Evolutionary conservation across 495 filamentous ascomycete species (phyloP).

Genomic region (Neurospora sp.): DNA sequence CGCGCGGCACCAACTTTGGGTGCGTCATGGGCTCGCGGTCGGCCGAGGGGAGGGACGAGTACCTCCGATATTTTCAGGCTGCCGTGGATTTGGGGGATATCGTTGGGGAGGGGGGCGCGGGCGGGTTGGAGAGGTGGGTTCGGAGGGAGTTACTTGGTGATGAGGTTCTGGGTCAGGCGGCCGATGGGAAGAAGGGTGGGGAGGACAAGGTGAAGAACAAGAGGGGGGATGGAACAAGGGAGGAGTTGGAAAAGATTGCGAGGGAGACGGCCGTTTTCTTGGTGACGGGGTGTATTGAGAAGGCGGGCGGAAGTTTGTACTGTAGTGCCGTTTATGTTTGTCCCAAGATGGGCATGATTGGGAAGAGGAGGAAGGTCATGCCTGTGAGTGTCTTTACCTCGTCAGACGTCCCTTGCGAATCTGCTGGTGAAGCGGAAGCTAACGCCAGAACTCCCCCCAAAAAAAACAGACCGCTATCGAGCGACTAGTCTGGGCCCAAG

Average conservation of each 20-base stretch:
- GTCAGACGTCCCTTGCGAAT: too few species aligned
- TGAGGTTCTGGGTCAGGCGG: constrained; percentile 17
- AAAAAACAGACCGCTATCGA: constrained; percentile 61
- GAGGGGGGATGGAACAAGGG: constrained; percentile 79
- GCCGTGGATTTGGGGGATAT: constrained; percentile 85
- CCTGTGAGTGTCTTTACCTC: constrained; percentile 39
- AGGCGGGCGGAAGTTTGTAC: constrained; percentile 70
- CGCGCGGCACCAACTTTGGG: constrained; percentile 73
- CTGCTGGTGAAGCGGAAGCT: not conserved
- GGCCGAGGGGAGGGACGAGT: constrained; percentile 68
- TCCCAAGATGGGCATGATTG: constrained; percentile 57
- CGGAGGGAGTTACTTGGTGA: constrained; percentile 41
- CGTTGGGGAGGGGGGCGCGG: constrained; percentile 43
- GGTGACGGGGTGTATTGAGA: constrained; percentile 70
- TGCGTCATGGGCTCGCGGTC: constrained; percentile 59
- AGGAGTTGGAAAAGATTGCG: constrained; percentile 65
- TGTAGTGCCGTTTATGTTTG: constrained; percentile 79
- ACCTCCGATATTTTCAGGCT: constrained; percentile 64
- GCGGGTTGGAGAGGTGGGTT: constrained; percentile 66
- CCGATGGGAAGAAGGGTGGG: constrained; percentile 33
- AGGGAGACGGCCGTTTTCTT: constrained; percentile 70
- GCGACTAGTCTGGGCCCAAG: constrained; percentile 82
- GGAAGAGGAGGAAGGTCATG: constrained; percentile 93
- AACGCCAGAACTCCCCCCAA: not conserved
- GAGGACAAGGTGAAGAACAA: constrained; percentile 27